Evolutionary conservation across 768 basidiomycete species (phyloP), one percentile per base, ranked within the genome.

Genomic region (Lentinus brumalis): DNA sequence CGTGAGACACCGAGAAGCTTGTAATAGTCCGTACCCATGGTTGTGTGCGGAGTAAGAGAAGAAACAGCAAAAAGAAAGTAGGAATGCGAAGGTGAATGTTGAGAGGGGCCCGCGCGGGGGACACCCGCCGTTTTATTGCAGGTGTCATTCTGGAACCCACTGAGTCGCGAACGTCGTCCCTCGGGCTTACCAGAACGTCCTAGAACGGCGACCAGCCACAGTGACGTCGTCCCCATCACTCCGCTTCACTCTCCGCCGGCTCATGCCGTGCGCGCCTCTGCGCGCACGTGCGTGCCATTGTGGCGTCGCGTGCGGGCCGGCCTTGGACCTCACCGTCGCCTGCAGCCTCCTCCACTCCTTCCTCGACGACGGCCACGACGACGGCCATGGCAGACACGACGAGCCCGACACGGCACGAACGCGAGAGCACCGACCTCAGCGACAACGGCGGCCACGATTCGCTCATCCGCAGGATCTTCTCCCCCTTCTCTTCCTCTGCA

Each of bases 11-110:
- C 94, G 26, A 98, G 81, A 1, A 86, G 75, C 68, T 87, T 84
- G 85, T 98, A 98, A 78, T 96, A 98, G 79, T 96, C 92, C 69
- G 81, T 79, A 63, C 91, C 92, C 90, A 92, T 93, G 45, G 60
- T 76, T 42, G 12, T 5, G 49, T 59, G 18, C 45, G 10, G 50
- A 31, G 53, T 56, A 46, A 50, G 51, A 39, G 50, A 52, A 45
- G 26, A 57, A 61, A 31, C 16, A 42, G 29, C 32, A 52, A 41
- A 3, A 50, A 53, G 29, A 21, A 29, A 51, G 9, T 47, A 18
- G 35, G 40, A 35, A 31, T 8, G 30, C 15, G 55, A 64, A 56
- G 29, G 45, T 50, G 67, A 56, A 59, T 39, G 60, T 59, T 53
- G 59, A 52, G 55, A 29, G 35, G 45, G 42, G 21, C 8, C 16